Conservation (phyloP, 1,284 basidiomycete species). For the Trichosporon inkin region DNA sequence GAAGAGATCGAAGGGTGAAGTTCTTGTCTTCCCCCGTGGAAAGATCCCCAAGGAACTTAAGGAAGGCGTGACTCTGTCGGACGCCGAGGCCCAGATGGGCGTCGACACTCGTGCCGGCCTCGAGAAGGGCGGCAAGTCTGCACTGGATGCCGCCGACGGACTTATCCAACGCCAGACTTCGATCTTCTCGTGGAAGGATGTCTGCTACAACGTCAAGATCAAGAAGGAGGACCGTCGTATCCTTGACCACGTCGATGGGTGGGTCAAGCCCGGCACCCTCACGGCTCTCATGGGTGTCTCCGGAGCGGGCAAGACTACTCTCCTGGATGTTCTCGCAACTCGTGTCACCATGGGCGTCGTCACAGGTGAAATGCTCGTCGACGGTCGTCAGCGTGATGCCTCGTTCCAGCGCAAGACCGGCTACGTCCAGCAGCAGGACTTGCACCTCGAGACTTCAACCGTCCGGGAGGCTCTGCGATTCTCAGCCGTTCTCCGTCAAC, state of each 20-base stretch:
- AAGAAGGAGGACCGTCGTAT: conserved; percentile 60
- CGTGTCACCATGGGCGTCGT: conserved; percentile 77
- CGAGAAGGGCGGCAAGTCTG: conserved; percentile 31
- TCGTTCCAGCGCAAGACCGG: conserved; percentile 63
- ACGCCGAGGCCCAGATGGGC: conserved; percentile 27
- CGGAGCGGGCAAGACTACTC: conserved; percentile 70
- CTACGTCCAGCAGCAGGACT: conserved; percentile 77
- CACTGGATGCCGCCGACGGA: conserved; percentile 26
- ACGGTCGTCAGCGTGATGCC: conserved; percentile 64
- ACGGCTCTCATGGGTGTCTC: conserved; percentile 65
- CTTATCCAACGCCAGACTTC: conserved; percentile 50
- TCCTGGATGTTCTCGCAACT: conserved; percentile 77
- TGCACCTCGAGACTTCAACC: conserved; percentile 63
- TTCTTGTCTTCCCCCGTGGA: conserved; percentile 53
- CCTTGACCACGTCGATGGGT: conserved; percentile 75
- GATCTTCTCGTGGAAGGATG: conserved; percentile 52
- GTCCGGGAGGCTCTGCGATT: conserved; percentile 81
- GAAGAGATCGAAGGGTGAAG: conserved; percentile 54
- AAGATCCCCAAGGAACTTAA: conserved; percentile 44
- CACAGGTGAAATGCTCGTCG: conserved; percentile 70
- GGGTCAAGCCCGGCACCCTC: conserved; percentile 73
- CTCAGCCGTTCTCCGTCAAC: conserved; percentile 76
- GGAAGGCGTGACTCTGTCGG: conserved; percentile 27
- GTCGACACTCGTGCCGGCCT: conserved; percentile 37
- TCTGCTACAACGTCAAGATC: conserved; percentile 61